A percentile compares a stretch with the other conserved stretches of the same genome.
Evolutionary conservation across 495 filamentous ascomycete genomes (phyloP).

Genomic region (Aspergillus conjunctus): DNA sequence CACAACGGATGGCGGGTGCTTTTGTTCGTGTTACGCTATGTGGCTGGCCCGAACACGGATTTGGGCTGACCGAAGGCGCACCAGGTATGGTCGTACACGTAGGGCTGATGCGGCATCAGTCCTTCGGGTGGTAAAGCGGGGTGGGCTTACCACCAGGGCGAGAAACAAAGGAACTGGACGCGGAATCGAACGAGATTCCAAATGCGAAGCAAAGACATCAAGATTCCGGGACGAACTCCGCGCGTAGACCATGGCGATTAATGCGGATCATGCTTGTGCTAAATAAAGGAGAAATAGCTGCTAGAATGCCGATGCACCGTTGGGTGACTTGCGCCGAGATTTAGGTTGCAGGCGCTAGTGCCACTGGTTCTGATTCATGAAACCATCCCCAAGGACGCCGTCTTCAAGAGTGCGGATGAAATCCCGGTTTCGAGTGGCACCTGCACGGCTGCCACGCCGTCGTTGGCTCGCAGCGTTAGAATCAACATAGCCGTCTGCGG

Average conservation of each 20-base stretch:
- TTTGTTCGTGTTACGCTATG: not conserved
- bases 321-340: conserved; percentile 15
- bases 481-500: conserved; percentile 80
- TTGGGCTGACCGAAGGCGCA: not conserved
- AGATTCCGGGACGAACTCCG: conserved; percentile 23
- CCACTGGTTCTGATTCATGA: conserved; percentile 66
- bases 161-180: conserved; percentile 9
- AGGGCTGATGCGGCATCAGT: conserved; percentile 10
- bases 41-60: conserved; percentile 1
- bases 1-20: not conserved
- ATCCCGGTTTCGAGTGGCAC: conserved; percentile 71
- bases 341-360: conserved; percentile 40
- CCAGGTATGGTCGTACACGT: not conserved
- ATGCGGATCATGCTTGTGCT: conserved; percentile 22
- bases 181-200: conserved; percentile 16
- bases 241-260: conserved; percentile 16
- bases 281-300: conserved; percentile 20
- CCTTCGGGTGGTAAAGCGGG: not conserved
- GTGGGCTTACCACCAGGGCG: conserved; percentile 1
- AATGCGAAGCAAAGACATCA: conserved; percentile 19
- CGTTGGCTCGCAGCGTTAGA: conserved; percentile 62
- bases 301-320: conserved; percentile 23
- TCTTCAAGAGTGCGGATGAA: conserved; percentile 95
- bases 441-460: conserved; percentile 74
- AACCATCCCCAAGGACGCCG: conserved; percentile 78